Conservation (phyloP, 495 filamentous ascomycete species). For the Annulohypoxylon stygium region DNA sequence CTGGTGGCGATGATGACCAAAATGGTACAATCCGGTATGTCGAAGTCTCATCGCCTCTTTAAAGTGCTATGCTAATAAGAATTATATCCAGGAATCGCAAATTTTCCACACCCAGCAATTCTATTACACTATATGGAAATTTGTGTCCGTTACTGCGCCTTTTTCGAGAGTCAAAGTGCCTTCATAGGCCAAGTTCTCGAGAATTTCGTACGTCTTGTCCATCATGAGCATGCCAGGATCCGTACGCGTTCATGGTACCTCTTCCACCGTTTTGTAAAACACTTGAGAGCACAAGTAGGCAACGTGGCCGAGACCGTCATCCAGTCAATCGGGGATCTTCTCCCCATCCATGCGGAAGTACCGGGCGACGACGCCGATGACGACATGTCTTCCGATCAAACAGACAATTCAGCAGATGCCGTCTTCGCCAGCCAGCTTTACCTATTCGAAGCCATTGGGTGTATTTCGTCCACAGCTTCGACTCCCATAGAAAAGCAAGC, state of each 20-base stretch:
- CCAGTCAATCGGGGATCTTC: constrained; percentile 85
- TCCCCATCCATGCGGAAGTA: constrained; percentile 90
- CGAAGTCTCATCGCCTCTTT: background rate
- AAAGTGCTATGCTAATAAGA: constrained; percentile 23
- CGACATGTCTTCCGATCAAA: constrained; percentile 93
- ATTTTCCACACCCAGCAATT: constrained; percentile 88
- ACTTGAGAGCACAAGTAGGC: constrained; percentile 82
- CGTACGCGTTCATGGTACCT: constrained; percentile 95
- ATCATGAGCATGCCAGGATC: constrained; percentile 86
- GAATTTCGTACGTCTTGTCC: constrained; percentile 88
- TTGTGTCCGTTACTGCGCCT: constrained; percentile 90
- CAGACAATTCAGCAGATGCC: constrained; percentile 86
- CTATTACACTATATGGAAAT: constrained; percentile 98
- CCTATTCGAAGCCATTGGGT: constrained; percentile 94
- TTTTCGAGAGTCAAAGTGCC: constrained; percentile 85
- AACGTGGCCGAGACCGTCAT: constrained; percentile 92
- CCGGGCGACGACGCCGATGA: constrained; percentile 82
- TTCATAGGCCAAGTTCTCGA: constrained; percentile 89
- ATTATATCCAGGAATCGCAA: constrained; percentile 74
- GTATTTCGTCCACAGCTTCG: constrained; percentile 81
- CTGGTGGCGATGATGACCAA: constrained; percentile 91
- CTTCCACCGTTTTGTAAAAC: constrained; percentile 93
- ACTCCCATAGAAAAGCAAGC: constrained; percentile 86
- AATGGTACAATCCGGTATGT: constrained; percentile 91
- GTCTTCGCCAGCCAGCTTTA: constrained; percentile 91